Conservation (phyloP, 2,329 filamentous ascomycete genomes). For the Verticillium tricorpus region DNA sequence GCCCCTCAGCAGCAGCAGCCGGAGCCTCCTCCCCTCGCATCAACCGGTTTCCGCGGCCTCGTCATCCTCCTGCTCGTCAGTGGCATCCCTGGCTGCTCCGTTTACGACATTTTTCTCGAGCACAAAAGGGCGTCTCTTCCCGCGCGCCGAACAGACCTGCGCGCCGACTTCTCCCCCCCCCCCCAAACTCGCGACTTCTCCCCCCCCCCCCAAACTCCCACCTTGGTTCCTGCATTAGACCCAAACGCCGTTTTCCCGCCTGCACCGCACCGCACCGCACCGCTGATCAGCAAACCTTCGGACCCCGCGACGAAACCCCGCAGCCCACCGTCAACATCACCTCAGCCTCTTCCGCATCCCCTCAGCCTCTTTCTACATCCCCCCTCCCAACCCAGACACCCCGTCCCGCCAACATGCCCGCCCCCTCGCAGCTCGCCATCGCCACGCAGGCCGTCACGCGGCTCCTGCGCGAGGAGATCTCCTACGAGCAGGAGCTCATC, state of each 20-base stretch:
- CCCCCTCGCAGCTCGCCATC: conserved; percentile 72
- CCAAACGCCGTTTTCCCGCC: background rate
- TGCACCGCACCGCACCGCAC: background rate
- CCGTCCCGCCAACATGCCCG: conserved; percentile 54
- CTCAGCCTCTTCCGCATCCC: background rate
- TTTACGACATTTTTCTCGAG: too few species aligned
- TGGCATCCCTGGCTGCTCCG: too few species aligned
- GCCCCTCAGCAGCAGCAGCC: background rate
- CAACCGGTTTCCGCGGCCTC: background rate
- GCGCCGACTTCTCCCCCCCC: background rate
- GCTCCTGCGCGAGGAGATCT: conserved; percentile 85
- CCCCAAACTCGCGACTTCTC: background rate
- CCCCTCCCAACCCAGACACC: background rate
- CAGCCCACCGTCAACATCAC: background rate
- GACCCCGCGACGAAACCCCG: background rate
- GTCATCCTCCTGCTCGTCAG: background rate
- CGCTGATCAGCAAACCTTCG: background rate
- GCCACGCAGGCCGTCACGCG: conserved; percentile 75
- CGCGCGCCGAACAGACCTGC: background rate
- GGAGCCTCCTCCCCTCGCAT: background rate
- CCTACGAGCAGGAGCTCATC: conserved; percentile 81
- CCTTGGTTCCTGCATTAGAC: conserved; percentile 3
- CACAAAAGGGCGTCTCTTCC: background rate
- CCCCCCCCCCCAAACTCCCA: background rate
- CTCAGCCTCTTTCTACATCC: background rate